A percentile compares a stretch with the other conserved stretches of the same genome.
These are phyloP conservation scores for Aspergillus taichungensis DNA, from an alignment of 495 filamentous ascomycete genomes.

Conservation along the genomic window DNA sequence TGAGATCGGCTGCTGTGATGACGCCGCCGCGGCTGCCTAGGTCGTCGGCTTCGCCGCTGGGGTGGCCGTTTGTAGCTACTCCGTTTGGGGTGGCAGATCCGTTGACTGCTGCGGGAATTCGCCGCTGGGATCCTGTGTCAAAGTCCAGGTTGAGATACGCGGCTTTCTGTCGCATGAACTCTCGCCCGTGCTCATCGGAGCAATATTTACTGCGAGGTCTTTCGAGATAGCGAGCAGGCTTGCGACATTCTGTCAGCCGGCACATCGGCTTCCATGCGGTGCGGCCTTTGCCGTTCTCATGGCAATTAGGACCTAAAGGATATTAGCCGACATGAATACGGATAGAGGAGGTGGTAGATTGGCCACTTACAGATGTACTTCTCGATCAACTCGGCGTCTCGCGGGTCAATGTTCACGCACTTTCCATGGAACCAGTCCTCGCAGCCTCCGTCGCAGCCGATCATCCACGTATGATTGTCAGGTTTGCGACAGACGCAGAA, in stretches of 20 bases:
- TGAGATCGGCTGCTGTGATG: constrained; percentile 49
- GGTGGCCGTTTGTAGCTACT: neutral
- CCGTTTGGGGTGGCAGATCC: constrained; percentile 2
- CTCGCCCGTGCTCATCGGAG: constrained; percentile 52
- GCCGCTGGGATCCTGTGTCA: constrained; percentile 7
- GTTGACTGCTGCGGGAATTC: constrained; percentile 1
- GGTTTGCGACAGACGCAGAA: constrained; percentile 65
- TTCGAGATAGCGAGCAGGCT: constrained; percentile 46
- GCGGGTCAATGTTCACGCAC: constrained; percentile 54
- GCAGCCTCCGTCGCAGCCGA: constrained; percentile 62
- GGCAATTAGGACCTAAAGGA: constrained; percentile 49
- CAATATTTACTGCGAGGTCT: constrained; percentile 58
- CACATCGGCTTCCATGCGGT: constrained; percentile 69
- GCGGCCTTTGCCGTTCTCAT: constrained; percentile 37
- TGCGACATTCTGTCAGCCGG: constrained; percentile 48
- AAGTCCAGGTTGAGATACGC: constrained; percentile 18
- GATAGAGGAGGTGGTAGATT: neutral
- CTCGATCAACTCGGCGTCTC: constrained; percentile 57
- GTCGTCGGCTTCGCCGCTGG: constrained; percentile 26
- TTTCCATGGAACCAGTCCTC: constrained; percentile 69
- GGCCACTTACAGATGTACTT: constrained; percentile 54
- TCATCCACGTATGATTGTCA: constrained; percentile 72
- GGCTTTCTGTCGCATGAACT: constrained; percentile 45
- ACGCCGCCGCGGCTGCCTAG: constrained; percentile 48
- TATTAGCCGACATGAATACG: neutral